Conservation (phyloP, 1,284 basidiomycete species). For the Boletus albobrunnescens region DNA sequence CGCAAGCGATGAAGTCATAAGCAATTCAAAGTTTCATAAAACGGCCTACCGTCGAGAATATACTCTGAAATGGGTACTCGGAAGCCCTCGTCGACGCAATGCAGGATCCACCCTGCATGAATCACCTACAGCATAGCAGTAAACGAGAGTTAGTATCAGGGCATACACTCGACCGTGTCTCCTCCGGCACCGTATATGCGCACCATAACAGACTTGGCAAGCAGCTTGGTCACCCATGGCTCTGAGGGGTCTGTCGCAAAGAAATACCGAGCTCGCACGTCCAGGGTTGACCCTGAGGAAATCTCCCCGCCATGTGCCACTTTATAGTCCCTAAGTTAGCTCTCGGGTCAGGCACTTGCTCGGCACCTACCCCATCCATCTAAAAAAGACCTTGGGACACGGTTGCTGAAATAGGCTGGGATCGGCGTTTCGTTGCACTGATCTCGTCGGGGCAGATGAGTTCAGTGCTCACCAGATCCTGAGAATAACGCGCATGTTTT, state of each 20-base stretch:
- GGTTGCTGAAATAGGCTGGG: slow-evolving; percentile 30
- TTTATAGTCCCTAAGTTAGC: slow-evolving; percentile 2
- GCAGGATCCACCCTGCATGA: slow-evolving; percentile 43
- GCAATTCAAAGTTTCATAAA: no score
- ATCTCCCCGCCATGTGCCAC: slow-evolving; percentile 26
- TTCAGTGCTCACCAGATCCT: slow-evolving; percentile 22
- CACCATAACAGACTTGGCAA: slow-evolving; percentile 30
- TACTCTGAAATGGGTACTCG: slow-evolving; percentile 43
- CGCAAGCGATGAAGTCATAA: background rate
- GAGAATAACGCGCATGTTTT: slow-evolving; percentile 16
- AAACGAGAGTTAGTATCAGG: background rate
- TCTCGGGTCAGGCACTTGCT: background rate
- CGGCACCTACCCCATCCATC: slow-evolving; percentile 26
- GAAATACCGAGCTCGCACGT: slow-evolving; percentile 24
- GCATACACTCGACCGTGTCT: slow-evolving; percentile 9
- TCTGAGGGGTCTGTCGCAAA: slow-evolving; percentile 28
- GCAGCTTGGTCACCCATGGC: slow-evolving; percentile 25
- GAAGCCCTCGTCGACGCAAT: slow-evolving; percentile 41
- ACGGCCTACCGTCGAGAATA: slow-evolving; percentile 43
- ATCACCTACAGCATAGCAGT: slow-evolving; percentile 36
- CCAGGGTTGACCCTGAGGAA: slow-evolving; percentile 9
- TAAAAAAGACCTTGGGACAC: slow-evolving; percentile 17
- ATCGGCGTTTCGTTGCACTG: background rate
- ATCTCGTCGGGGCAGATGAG: background rate
- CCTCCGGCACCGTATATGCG: slow-evolving; percentile 11